These are phyloP conservation scores for Rhynchospora pubera DNA, from an alignment of 176 grass and related monocot species.

Conservation along the genomic window DNA sequence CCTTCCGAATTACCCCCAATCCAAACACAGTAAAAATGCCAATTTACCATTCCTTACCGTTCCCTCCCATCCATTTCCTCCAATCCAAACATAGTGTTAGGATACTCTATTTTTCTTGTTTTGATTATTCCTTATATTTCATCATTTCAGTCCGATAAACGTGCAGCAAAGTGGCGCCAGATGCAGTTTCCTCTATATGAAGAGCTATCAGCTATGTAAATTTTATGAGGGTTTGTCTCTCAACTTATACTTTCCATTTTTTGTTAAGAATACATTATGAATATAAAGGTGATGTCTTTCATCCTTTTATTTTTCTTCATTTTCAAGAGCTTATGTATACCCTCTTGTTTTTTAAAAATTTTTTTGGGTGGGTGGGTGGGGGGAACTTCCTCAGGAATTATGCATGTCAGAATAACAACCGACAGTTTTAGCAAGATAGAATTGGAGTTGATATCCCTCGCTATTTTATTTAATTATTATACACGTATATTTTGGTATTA, in stretches of 20 bases:
- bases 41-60: no score
- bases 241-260: not conserved
- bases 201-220: slow-evolving; percentile 6
- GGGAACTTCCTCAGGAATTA: no score
- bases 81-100: no score
- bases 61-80: no score
- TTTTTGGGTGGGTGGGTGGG: no score
- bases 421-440: no score
- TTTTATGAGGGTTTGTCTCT: slow-evolving; percentile 3
- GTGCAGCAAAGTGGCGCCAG: not conserved
- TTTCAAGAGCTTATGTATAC: not conserved
- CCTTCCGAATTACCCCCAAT: no score
- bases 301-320: not conserved
- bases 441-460: no score
- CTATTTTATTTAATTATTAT: no score
- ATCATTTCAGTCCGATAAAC: not conserved
- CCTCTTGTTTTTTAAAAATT: no score
- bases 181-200: not conserved
- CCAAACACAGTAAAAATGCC: no score
- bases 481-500: no score
- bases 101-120: not conserved
- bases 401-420: not conserved
- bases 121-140: not conserved
- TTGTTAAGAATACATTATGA: not conserved
- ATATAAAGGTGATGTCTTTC: not conserved